These are phyloP conservation scores for Carex scoparia DNA, from an alignment of 176 grass and related monocot species.

Conservation along the genomic window DNA sequence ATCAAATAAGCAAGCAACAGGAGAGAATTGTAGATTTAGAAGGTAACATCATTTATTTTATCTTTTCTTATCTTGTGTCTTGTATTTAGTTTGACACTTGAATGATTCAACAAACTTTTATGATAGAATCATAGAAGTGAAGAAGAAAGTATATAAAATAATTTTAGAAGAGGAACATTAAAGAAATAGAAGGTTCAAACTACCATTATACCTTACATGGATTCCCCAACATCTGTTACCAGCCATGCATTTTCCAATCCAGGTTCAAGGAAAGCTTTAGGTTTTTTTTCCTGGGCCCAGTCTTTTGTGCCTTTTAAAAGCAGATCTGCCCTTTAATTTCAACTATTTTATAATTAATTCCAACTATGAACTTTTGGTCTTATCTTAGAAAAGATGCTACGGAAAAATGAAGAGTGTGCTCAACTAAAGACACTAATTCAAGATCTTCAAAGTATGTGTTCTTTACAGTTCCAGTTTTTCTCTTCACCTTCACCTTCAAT, in stretches of 20 bases:
- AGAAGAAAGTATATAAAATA: neutral
- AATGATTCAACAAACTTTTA: neutral
- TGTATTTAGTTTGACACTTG: neutral
- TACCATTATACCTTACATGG: neutral
- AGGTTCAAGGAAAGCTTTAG: neutral
- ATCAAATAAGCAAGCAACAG: slow-evolving; percentile 83
- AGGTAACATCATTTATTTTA: slow-evolving; percentile 40
- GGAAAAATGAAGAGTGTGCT: slow-evolving; percentile 66
- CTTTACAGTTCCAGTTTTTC: neutral
- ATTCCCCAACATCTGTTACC: neutral
- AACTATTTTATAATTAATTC: slow-evolving; percentile 11
- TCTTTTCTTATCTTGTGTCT: neutral
- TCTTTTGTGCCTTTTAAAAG: neutral
- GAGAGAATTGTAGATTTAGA: slow-evolving; percentile 78
- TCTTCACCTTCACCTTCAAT: neutral
- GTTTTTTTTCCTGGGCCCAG: neutral
- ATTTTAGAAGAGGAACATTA: neutral
- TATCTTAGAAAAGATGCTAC: slow-evolving; percentile 60
- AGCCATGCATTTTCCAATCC: neutral
- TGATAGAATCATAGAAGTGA: neutral
- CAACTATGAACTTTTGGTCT: slow-evolving; percentile 10
- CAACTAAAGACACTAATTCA: slow-evolving; percentile 78
- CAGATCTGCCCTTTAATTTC: neutral
- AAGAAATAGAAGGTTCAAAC: neutral
- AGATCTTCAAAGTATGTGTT: slow-evolving; percentile 68